Evolutionary conservation across 768 basidiomycete species (phyloP).

Genomic region (Trametes cingulata): DNA sequence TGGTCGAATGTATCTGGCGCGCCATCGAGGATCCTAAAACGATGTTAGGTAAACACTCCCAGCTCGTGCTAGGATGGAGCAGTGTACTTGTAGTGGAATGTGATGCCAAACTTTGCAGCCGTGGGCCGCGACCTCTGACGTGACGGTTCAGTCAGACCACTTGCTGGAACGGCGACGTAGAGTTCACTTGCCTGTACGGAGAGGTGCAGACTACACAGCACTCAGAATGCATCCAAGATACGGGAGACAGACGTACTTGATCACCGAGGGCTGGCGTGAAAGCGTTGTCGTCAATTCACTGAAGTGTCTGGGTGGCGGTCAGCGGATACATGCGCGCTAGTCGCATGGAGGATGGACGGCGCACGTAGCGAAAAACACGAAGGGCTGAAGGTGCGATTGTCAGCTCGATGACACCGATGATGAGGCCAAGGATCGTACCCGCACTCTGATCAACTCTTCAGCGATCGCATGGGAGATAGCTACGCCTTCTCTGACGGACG

Average conservation of each 20-base stretch:
- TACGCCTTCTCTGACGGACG: slow-evolving; percentile 78
- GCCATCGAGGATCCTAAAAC: slow-evolving; percentile 71
- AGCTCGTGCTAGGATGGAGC: background rate
- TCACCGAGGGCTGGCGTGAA: slow-evolving; percentile 72
- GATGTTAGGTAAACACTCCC: background rate
- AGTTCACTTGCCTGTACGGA: slow-evolving; percentile 64
- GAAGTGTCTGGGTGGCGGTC: slow-evolving; percentile 58
- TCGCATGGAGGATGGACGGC: slow-evolving; percentile 20
- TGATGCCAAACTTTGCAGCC: slow-evolving; percentile 61
- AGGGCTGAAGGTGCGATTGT: slow-evolving; percentile 57
- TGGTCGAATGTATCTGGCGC: slow-evolving; percentile 60
- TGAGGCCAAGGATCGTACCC: no score
- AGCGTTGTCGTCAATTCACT: slow-evolving; percentile 77
- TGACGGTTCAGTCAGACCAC: no score
- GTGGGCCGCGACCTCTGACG: slow-evolving; percentile 62
- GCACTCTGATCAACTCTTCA: slow-evolving; percentile 69
- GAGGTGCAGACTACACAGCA: slow-evolving; percentile 66
- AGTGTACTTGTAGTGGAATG: slow-evolving; percentile 75
- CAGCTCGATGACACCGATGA: no score
- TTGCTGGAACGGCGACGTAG: background rate
- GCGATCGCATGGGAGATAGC: slow-evolving; percentile 85
- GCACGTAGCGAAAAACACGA: slow-evolving; percentile 91
- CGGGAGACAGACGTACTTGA: slow-evolving; percentile 59
- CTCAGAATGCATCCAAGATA: background rate
- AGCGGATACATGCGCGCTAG: background rate